Conservation (phyloP, 768 basidiomycete genomes). For the Boletus speciosus region DNA sequence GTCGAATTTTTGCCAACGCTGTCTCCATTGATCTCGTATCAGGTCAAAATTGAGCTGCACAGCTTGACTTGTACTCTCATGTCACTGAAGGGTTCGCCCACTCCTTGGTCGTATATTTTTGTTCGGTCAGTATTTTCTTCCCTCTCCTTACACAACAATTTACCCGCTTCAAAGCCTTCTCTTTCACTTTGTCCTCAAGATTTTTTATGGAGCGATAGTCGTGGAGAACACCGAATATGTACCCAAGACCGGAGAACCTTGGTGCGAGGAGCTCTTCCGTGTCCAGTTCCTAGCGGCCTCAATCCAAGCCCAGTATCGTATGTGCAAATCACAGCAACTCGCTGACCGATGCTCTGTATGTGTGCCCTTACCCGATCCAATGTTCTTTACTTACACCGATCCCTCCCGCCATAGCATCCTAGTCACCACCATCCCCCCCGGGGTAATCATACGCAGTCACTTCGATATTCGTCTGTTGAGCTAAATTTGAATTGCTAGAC, state of each 20-base stretch:
- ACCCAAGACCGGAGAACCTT: slow-evolving; percentile 69
- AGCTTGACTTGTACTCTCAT: slow-evolving; percentile 18
- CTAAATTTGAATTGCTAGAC: slow-evolving; percentile 38
- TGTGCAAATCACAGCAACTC: slow-evolving; percentile 87
- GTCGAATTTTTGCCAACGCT: slow-evolving; percentile 79
- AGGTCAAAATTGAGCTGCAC: background rate
- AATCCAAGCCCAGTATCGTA: slow-evolving; percentile 55
- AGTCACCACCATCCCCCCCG: slow-evolving; percentile 67
- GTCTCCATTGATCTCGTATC: slow-evolving; percentile 46
- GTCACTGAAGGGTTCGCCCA: slow-evolving; percentile 37
- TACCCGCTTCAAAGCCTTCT: slow-evolving; percentile 43
- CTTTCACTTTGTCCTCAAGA: slow-evolving; percentile 81
- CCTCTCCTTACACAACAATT: background rate
- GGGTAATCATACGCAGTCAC: slow-evolving; percentile 38
- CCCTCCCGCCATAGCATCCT: slow-evolving; percentile 48
- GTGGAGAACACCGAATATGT: slow-evolving; percentile 74
- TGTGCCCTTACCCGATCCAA: background rate
- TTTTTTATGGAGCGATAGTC: slow-evolving; percentile 88
- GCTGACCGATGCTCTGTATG: slow-evolving; percentile 82
- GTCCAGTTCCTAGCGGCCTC: background rate
- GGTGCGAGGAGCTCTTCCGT: slow-evolving; percentile 39
- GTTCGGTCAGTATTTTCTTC: slow-evolving; percentile 48
- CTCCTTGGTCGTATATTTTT: slow-evolving; percentile 63
- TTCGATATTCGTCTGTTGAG: slow-evolving; percentile 4
- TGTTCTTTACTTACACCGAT: background rate